These are phyloP conservation scores for Sphagnurus paluster DNA, from an alignment of 1,284 basidiomycete genomes.

Conservation along the genomic window DNA sequence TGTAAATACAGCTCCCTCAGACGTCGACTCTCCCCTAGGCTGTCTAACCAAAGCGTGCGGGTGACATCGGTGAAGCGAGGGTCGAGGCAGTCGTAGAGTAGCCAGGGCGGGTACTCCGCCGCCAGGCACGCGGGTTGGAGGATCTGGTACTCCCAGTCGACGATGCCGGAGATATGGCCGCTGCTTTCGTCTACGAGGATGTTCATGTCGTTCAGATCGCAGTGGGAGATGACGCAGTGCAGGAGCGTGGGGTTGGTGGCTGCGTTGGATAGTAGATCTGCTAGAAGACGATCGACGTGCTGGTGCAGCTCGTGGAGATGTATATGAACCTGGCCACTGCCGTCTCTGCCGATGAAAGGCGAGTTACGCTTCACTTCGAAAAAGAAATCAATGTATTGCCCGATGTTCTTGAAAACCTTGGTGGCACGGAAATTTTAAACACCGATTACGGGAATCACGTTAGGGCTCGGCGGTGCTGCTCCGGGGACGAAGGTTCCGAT, in stretches of 20 bases:
- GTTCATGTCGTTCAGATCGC: conserved; percentile 5
- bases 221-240: conserved; percentile 5
- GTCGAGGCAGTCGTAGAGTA: conserved; percentile 13
- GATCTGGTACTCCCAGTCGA: conserved; percentile 21
- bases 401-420: not conserved
- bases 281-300: not conserved
- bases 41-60: conserved; percentile 17
- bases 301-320: not conserved
- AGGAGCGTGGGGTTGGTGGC: not conserved
- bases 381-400: conserved; percentile 5
- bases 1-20: conserved; percentile 6
- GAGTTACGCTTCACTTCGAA: conserved; percentile 4
- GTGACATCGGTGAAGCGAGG: conserved; percentile 14
- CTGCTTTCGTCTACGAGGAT: not conserved
- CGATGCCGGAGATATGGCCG: conserved; percentile 14
- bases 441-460: conserved; percentile 4
- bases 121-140: conserved; percentile 20
- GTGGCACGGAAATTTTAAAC: not conserved
- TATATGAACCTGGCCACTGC: not conserved
- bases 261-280: not conserved
- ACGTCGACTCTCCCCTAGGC: conserved; percentile 14
- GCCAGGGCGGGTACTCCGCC: conserved; percentile 20
- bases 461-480: not conserved
- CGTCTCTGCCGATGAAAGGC: not conserved
- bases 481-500: conserved; percentile 7